Evolutionary conservation across 257 asterid species (phyloP), one percentile per base, ranked within the genome.

Genomic region (Rubia yunnanensis): DNA sequence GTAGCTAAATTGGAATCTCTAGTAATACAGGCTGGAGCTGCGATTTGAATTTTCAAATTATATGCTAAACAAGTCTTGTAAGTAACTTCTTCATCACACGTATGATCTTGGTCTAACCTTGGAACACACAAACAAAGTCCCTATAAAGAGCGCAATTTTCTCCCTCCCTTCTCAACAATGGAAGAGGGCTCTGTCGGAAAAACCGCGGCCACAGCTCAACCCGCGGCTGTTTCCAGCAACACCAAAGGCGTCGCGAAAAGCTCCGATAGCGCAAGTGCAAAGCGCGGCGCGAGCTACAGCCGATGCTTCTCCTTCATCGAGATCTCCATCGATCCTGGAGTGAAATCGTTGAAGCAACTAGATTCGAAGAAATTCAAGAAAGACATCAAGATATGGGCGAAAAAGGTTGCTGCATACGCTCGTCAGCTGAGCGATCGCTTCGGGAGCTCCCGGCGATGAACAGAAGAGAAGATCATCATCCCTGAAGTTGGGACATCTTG

Each of bases 381-480:
- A 4, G 88, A 74, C 48, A 89, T 92, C 85, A 82, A 60, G 82
- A 85, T 69, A 89, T 92, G 98, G 95, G 98, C 98, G 20, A 85
- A 87, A 70, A 81, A 73, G 23, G 95, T 92, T 0, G 95, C 67
- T 32, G 34, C 65, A 38, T 88, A 86, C 53, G 95, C 96, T 31
- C 81, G 96, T 5, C 96, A 91, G 67, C 79, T 86, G 36, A 88
- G 94, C 73, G 81, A 74, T 39, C 81, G 30, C 26, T 70, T 83
- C 1, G 84, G 88, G 64, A 80, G 84, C 80, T 73, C 78, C 10
- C 76, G 76, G 3, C 66, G 62, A 53, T 24, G 60, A 26, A 27
- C 20, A 20, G 10, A 50, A 44, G 35, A 10, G n/a, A 28, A 56
- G 38, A 56, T 27, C 62, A 56, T 27, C 62, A 28, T 31, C 10